Evolutionary conservation across 371 early-diverging fungal species (phyloP).

Genomic region (Amoeboaphelidium protococcarum): DNA sequence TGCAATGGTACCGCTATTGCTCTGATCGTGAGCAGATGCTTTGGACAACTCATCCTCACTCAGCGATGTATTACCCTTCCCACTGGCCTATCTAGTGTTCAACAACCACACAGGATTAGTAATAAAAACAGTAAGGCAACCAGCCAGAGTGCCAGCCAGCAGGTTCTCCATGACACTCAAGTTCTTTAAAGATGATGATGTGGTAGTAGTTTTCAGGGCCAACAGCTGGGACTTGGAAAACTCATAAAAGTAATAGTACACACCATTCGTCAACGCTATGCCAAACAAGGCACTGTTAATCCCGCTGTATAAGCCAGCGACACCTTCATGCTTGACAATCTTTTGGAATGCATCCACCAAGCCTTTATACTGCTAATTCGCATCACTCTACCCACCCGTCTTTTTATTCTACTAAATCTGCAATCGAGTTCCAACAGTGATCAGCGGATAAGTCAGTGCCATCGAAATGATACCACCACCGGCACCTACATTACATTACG

Average conservation of each 20-base stretch:
- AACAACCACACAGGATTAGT: constrained; percentile 96
- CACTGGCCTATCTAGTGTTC: constrained; percentile 26
- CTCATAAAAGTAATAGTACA: constrained; percentile 52
- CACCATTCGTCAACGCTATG: constrained; percentile 75
- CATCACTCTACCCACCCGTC: background rate
- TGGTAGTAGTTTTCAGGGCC: too few species aligned
- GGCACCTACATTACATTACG: constrained; percentile 42
- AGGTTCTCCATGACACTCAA: constrained; percentile 62
- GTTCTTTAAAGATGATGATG: too few species aligned
- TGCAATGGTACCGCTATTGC: constrained; percentile 6
- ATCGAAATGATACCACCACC: constrained; percentile 15
- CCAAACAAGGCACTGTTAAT: constrained; percentile 81
- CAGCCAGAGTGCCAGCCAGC: constrained; percentile 74
- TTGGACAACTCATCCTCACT: constrained; percentile 11
- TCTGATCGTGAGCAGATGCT: constrained; percentile 1
- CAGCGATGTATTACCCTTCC: constrained; percentile 3
- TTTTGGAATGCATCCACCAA: constrained; percentile 47
- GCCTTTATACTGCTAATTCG: constrained; percentile 34
- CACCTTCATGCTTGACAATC: constrained; percentile 64
- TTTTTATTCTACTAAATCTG: constrained; percentile 29
- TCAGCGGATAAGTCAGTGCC: constrained; percentile 78
- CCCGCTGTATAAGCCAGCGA: constrained; percentile 74
- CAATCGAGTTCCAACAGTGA: constrained; percentile 62
- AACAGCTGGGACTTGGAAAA: too few species aligned
- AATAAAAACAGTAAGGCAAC: constrained; percentile 46